Conservation (phyloP, 768 basidiomycete genomes). For the Wakefieldia striispora region DNA sequence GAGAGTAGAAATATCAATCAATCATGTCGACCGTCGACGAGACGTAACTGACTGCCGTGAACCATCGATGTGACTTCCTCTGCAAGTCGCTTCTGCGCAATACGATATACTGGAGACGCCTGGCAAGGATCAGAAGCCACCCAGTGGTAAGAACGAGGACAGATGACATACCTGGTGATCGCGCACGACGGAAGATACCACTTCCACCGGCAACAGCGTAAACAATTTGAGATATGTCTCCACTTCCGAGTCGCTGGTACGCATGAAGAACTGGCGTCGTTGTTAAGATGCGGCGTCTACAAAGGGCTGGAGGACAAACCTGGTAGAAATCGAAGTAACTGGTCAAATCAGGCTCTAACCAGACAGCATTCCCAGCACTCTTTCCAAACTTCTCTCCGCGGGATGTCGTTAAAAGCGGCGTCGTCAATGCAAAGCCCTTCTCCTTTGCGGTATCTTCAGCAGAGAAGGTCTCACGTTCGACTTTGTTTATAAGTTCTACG, state of each 20-base stretch:
- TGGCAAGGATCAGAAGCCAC: slow-evolving; percentile 8
- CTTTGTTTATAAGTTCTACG: slow-evolving; percentile 79
- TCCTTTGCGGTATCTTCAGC: slow-evolving; percentile 13
- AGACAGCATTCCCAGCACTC: slow-evolving; percentile 93
- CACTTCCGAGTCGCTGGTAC: slow-evolving; percentile 77
- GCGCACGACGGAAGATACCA: slow-evolving; percentile 55
- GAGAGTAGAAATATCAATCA: slow-evolving; percentile 4
- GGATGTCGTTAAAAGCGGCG: slow-evolving; percentile 88
- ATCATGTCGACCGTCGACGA: not conserved
- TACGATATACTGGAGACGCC: slow-evolving; percentile 36
- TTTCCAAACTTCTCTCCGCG: slow-evolving; percentile 97
- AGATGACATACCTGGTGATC: slow-evolving; percentile 51
- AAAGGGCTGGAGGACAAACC: slow-evolving; percentile 38
- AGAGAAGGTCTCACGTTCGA: slow-evolving; percentile 10
- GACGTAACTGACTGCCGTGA: slow-evolving; percentile 46
- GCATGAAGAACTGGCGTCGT: slow-evolving; percentile 76
- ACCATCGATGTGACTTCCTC: slow-evolving; percentile 59
- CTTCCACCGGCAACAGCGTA: slow-evolving; percentile 63
- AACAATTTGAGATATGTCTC: slow-evolving; percentile 78
- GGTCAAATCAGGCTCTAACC: slow-evolving; percentile 78
- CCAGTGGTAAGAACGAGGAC: not conserved
- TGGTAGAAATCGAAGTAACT: slow-evolving; percentile 95
- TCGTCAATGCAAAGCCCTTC: slow-evolving; percentile 80
- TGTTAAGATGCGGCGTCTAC: not conserved
- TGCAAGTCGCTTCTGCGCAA: slow-evolving; percentile 53